These are phyloP conservation scores for Boletus fagicola DNA, from an alignment of 768 basidiomycete species.

Conservation along the genomic window DNA sequence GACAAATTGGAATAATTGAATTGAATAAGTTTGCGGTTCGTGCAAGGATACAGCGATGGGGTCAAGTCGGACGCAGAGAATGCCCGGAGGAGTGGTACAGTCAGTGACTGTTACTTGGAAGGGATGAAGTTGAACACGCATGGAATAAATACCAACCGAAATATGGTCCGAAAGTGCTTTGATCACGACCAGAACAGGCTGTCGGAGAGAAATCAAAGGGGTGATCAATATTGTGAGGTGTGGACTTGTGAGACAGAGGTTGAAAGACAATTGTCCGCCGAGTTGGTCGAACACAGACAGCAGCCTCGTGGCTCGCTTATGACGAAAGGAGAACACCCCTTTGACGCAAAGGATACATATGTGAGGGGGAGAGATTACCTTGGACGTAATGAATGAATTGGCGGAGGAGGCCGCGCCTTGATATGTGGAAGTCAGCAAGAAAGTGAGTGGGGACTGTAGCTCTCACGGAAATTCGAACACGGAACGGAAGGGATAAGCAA, in stretches of 20 bases:
- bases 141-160: constrained; percentile 32
- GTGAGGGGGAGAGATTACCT: constrained; percentile 40
- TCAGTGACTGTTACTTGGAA: constrained; percentile 14
- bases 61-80: constrained; percentile 4
- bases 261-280: constrained; percentile 28
- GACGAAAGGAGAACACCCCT: not conserved
- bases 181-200: constrained; percentile 28
- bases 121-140: constrained; percentile 15
- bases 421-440: constrained; percentile 14
- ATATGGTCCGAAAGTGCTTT: constrained; percentile 22
- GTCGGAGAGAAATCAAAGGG: constrained; percentile 12
- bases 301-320: constrained; percentile 29
- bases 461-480: constrained; percentile 36
- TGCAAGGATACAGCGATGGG: constrained; percentile 10
- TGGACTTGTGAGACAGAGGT: constrained; percentile 23
- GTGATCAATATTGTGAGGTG: constrained; percentile 22
- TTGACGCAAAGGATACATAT: constrained; percentile 7
- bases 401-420: constrained; percentile 75
- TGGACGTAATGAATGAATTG: constrained; percentile 54
- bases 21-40: constrained; percentile 14
- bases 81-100: constrained; percentile 5
- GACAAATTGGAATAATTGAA: not conserved
- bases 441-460: not conserved
- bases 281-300: constrained; percentile 16
- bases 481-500: constrained; percentile 43